phyloP scores from a whole-genome alignment of 768 basidiomycete species.

The Termitomyces sp. region DNA sequence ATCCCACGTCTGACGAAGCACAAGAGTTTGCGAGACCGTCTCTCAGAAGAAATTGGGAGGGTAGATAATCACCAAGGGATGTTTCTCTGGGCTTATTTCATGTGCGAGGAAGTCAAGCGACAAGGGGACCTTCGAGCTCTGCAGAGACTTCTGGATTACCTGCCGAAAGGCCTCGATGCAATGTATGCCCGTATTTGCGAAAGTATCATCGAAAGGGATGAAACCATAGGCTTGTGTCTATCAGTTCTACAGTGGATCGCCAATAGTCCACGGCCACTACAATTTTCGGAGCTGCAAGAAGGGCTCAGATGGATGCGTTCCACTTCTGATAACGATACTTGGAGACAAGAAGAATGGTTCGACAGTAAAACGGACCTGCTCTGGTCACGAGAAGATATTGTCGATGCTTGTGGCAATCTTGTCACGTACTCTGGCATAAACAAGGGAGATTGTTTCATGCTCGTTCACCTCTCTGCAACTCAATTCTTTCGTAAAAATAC shows the following conservation, averaged over 20 bases:
- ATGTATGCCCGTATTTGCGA: constrained; percentile 4
- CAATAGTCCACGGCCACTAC: constrained; percentile 4
- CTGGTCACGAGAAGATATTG: constrained; percentile 9
- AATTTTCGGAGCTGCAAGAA: constrained; percentile 2
- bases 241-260: constrained; percentile 8
- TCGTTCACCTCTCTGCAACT: constrained; percentile 5
- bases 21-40: background rate
- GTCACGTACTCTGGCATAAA: background rate
- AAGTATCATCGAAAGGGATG: constrained; percentile 1
- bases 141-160: background rate
- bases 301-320: background rate
- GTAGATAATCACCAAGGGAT: constrained; percentile 4
- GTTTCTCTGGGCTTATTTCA: constrained; percentile 8
- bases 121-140: background rate
- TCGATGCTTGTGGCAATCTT: constrained; percentile 7
- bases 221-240: background rate
- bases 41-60: background rate
- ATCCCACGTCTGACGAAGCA: background rate
- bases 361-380: constrained; percentile 1
- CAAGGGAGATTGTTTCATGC: constrained; percentile 2
- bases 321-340: background rate
- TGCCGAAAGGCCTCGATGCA: background rate
- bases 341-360: background rate
- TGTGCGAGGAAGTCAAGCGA: background rate
- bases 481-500: background rate